These are phyloP conservation scores for Brachypodium distachyon DNA, from an alignment of 202 grass and related monocot species.

Conservation along the genomic window DNA sequence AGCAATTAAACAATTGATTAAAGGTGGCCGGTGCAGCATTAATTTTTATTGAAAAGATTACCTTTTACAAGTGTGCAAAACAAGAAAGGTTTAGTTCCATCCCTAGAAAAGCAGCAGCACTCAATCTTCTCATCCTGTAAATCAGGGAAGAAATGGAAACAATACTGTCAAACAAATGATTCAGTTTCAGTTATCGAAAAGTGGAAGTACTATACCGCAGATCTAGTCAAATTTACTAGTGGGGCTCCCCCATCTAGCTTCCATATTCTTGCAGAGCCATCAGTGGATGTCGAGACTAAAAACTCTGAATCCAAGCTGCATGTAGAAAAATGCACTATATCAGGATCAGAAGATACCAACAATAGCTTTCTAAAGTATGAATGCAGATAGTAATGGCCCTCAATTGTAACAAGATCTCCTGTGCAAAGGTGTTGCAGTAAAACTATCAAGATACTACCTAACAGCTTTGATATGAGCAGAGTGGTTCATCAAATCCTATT, in stretches of 20 bases:
- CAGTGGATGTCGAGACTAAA: slow-evolving; percentile 71
- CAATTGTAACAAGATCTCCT: neutral
- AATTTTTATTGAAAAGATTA: slow-evolving; percentile 24
- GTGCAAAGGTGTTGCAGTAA: neutral
- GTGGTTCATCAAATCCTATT: neutral
- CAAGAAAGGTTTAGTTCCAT: slow-evolving; percentile 82
- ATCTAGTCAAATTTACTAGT: slow-evolving; percentile 55
- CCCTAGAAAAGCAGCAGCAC: slow-evolving; percentile 85
- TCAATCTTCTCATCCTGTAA: slow-evolving; percentile 88
- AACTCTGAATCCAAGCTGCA: slow-evolving; percentile 83
- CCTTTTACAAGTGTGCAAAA: slow-evolving; percentile 92
- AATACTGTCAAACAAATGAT: neutral
- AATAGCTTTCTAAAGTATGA: neutral
- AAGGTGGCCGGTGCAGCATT: neutral
- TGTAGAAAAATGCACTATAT: neutral
- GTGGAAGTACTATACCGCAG: slow-evolving; percentile 21
- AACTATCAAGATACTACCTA: neutral
- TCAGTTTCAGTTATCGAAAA: neutral
- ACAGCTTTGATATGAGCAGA: neutral
- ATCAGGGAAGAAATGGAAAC: neutral
- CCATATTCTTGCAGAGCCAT: slow-evolving; percentile 96
- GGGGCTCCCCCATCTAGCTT: slow-evolving; percentile 63
- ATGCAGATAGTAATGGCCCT: neutral
- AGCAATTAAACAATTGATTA: neutral
- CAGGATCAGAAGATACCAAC: neutral